Conservation (phyloP, 179 eudicot species). For the Silene noctiflora region DNA sequence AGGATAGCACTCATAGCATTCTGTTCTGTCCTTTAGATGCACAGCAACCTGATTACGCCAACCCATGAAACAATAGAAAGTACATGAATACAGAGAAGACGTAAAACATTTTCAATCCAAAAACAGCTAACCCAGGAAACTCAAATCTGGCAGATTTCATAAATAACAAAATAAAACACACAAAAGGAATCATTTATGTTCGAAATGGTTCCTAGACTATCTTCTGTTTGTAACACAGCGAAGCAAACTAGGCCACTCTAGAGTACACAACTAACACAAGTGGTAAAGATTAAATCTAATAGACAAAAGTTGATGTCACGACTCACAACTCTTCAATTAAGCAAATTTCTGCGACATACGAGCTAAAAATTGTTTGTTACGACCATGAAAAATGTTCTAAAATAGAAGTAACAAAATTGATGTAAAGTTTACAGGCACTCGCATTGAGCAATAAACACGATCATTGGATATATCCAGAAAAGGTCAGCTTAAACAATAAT, state of each 20-base stretch:
- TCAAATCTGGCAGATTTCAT: not conserved
- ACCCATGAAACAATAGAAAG: not conserved
- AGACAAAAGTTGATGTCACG: not conserved
- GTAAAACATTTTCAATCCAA: not conserved
- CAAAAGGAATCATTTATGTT: not conserved
- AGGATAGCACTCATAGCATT: slow-evolving; percentile 94
- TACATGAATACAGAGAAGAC: not conserved
- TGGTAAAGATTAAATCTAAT: not conserved
- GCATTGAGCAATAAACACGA: not conserved
- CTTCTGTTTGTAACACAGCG: not conserved
- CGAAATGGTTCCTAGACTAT: not conserved
- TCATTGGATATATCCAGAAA: not conserved
- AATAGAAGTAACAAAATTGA: too few relatives aligned
- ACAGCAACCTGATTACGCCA: slow-evolving; percentile 66
- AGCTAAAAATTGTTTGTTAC: not conserved
- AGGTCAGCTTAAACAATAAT: not conserved
- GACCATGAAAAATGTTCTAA: not conserved
- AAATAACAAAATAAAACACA: not conserved
- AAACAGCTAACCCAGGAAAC: not conserved
- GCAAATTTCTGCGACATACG: not conserved
- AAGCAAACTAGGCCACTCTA: not conserved
- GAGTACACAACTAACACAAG: not conserved
- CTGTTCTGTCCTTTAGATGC: slow-evolving; percentile 79
- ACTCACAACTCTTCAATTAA: not conserved
- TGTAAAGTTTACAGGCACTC: not conserved